Evolutionary conservation across 495 filamentous ascomycete genomes (phyloP), one percentile per base, ranked within the genome.

Genomic region (Xylaria palmicola): DNA sequence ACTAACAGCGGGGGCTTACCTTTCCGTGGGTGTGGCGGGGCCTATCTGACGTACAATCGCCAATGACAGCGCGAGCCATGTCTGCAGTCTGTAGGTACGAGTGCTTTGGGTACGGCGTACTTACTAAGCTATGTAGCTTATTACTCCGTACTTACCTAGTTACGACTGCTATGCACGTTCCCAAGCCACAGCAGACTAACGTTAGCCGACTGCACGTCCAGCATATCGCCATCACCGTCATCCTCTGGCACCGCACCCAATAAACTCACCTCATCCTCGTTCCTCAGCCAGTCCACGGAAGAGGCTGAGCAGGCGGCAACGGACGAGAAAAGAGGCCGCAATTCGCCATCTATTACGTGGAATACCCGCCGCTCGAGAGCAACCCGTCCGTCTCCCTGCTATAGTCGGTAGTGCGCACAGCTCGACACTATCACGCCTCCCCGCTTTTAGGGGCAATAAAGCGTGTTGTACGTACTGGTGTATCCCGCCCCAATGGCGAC

Each of bases 381-480:
- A 40, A n/a, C n/a, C n/a, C n/a, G n/a, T n/a, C n/a, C n/a, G n/a
- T n/a, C n/a, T n/a, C n/a, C n/a, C n/a, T n/a, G n/a, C n/a, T n/a
- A n/a, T n/a, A n/a, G n/a, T n/a, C n/a, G n/a, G n/a, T n/a, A n/a
- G n/a, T n/a, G 29, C 32, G 19, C 6, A 19, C 47, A 32, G 22
- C 12, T 20, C 19, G n/a, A 12, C 13, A 26, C 27, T 32, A 26
- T 52, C 56, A 47, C 56, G 19, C 22, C 47, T 49, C 36, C 26
- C 47, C 56, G 34, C 57, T 39, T 43, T 52, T 52, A 15, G 57
- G 36, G 57, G 47, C 47, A 60, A 60, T 52, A 44, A 43, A 59
- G 20, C 17, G 36, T 27, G 7, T 52, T 12, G n/a, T 34, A 36
- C 48, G 27, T 34, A 50, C 17, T 17, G 47, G 19, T 19, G 27